Conservation (phyloP, 495 filamentous ascomycete species). For the Podospora comata region DNA sequence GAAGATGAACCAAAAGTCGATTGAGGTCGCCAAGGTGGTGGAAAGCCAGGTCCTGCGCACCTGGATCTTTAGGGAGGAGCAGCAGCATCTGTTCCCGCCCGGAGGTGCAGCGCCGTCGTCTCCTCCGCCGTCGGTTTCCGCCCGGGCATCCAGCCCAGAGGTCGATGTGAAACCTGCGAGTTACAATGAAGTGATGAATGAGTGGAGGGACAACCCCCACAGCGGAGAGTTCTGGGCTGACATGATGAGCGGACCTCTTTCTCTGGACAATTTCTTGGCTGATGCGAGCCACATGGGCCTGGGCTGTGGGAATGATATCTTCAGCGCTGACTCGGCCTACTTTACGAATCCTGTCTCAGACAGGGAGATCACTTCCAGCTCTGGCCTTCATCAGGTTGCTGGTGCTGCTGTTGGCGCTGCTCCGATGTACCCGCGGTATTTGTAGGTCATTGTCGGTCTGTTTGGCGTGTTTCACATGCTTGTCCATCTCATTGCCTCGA, state of each 20-base stretch:
- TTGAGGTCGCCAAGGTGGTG: constrained; percentile 22
- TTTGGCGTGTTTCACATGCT: neutral
- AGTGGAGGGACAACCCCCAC: neutral
- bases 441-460: neutral
- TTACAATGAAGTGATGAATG: neutral
- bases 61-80: constrained; percentile 22
- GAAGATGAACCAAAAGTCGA: constrained; percentile 20
- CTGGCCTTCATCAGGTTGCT: neutral
- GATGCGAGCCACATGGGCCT: neutral
- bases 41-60: constrained; percentile 22
- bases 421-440: neutral
- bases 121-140: neutral
- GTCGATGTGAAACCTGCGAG: neutral
- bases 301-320: neutral
- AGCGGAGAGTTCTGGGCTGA: constrained; percentile 3
- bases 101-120: neutral
- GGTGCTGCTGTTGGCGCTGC: neutral
- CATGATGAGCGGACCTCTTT: neutral
- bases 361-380: neutral
- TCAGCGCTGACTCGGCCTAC: constrained; percentile 14
- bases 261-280: constrained; percentile 1
- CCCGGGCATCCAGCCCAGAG: neutral
- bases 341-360: neutral
- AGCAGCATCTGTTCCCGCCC: neutral
- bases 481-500: neutral